Evolutionary conservation across 2,329 filamentous ascomycete species (phyloP).

Genomic region (Parastagonospora avenae): DNA sequence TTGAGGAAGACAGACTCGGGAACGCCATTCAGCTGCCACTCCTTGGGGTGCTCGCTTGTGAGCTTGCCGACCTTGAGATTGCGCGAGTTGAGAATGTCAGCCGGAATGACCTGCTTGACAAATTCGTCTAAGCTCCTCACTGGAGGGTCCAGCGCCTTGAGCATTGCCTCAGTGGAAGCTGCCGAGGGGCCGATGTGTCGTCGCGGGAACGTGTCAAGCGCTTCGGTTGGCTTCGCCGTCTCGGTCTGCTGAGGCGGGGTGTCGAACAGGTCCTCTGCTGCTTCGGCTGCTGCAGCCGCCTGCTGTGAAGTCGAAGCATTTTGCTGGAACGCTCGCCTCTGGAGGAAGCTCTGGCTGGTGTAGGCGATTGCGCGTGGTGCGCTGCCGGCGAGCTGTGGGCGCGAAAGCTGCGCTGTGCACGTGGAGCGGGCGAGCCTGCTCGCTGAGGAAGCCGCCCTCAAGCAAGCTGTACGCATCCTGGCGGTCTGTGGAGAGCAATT

Average conservation of each 20-base stretch:
- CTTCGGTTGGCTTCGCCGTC: constrained; percentile 42
- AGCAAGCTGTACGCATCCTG: constrained; percentile 39
- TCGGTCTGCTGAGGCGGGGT: constrained; percentile 25
- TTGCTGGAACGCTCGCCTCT: constrained; percentile 32
- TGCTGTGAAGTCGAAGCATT: constrained; percentile 20
- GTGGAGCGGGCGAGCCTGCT: constrained; percentile 30
- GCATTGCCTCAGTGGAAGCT: constrained; percentile 74
- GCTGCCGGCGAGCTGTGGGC: constrained; percentile 21
- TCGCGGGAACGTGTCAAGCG: constrained; percentile 71
- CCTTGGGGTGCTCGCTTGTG: constrained; percentile 48
- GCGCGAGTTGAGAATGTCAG: constrained; percentile 73
- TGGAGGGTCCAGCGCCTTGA: constrained; percentile 76
- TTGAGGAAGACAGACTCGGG: constrained; percentile 65
- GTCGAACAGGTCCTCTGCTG: constrained; percentile 39
- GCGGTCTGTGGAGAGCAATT: constrained; percentile 4
- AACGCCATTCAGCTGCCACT: constrained; percentile 43
- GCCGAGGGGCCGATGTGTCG: constrained; percentile 87
- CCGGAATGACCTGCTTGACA: constrained; percentile 80
- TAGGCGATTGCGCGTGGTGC: constrained; percentile 21
- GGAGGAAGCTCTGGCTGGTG: constrained; percentile 18
- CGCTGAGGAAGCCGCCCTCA: constrained; percentile 39
- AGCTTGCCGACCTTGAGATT: constrained; percentile 60
- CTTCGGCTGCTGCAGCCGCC: constrained; percentile 23
- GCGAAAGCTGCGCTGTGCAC: constrained; percentile 25
- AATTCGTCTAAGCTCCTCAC: constrained; percentile 78